Base-by-base conservation (phyloP, 441 rosid species). In the Flueggea neowawraea region DNA sequence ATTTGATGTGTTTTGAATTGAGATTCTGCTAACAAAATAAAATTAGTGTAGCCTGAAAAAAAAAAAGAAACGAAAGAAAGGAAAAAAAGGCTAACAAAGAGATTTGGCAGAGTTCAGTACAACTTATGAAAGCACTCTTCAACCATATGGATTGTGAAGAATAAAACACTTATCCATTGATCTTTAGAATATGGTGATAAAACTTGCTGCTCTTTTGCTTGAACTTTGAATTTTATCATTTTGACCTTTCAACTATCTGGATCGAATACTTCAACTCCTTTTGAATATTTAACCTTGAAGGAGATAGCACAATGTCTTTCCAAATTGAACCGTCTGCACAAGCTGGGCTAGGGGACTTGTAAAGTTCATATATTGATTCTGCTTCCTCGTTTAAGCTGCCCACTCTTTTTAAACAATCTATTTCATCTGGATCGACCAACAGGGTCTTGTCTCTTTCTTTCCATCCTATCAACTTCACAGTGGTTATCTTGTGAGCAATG, bases 341-440 rank as follows among this genome's bases (percentile, higher is more conserved):
- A 31, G 84, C 84, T 12, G 97, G 96, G 62, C 86, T 84, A 14
- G 99, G 97, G 32, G 67, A 55, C 67, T 64, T 74, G 81, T 91
- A 87, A 43, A 94, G 91, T 60, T 87, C 83, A 48, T 91, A 84
- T 50, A 94, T 91, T 3, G 97, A 87, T 6, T 89, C 91, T 0
- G 97, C 95, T 48, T 80, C 79, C 72, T 87, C 97, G 51, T 91
- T 87, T 81, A 94, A 78, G 53, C 69, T 78, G 54, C 84, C 85
- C 14, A 91, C 87, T 69, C 70, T 80, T 70, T 87, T 86, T 64
- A 94, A 75, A 67, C 90, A 82, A 43, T 75, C 77, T 58, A 94
- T 87, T 75, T 91, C 96, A 67, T 82, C 99, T 50, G 99, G 94
- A 83, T 94, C 99, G 55, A 94, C 99, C 70, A 94, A 74, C 69